These are phyloP conservation scores for Discostella pseudostelligera DNA, from an alignment of 108 stramenopile genomes.

Conservation along the genomic window DNA sequence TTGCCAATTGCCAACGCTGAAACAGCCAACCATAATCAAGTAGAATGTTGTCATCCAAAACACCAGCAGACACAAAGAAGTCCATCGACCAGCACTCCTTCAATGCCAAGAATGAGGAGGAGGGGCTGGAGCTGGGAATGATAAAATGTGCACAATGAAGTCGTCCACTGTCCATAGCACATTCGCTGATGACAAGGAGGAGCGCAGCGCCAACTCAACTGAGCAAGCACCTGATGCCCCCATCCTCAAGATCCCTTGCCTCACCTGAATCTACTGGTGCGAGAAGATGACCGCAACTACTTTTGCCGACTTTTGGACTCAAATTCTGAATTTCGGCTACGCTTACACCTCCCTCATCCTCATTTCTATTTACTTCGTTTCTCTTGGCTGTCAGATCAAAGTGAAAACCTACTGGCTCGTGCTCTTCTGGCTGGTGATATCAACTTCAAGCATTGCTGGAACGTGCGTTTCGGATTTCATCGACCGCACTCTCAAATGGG, in stretches of 20 bases:
- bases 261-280: slow-evolving; percentile 10
- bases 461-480: slow-evolving; percentile 6
- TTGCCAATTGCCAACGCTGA: too few species aligned
- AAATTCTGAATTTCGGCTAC: slow-evolving; percentile 3
- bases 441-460: slow-evolving; percentile 8
- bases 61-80: too few species aligned
- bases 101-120: too few species aligned
- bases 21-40: too few species aligned
- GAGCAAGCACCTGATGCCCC: too few species aligned
- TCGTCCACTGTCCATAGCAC: too few species aligned
- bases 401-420: background rate
- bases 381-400: background rate
- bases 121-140: too few species aligned
- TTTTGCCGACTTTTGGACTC: slow-evolving; percentile 21
- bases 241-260: slow-evolving; percentile 16
- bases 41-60: too few species aligned
- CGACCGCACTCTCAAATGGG: slow-evolving; percentile 4
- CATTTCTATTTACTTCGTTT: background rate
- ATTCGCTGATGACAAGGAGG: too few species aligned
- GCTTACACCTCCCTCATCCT: background rate
- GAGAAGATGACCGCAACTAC: slow-evolving; percentile 20
- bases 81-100: too few species aligned
- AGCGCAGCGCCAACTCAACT: too few species aligned
- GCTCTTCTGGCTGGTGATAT: slow-evolving; percentile 3
- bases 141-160: too few species aligned